Conservation (phyloP, 495 filamentous ascomycete species). For the Stereocaulon alpinum region DNA sequence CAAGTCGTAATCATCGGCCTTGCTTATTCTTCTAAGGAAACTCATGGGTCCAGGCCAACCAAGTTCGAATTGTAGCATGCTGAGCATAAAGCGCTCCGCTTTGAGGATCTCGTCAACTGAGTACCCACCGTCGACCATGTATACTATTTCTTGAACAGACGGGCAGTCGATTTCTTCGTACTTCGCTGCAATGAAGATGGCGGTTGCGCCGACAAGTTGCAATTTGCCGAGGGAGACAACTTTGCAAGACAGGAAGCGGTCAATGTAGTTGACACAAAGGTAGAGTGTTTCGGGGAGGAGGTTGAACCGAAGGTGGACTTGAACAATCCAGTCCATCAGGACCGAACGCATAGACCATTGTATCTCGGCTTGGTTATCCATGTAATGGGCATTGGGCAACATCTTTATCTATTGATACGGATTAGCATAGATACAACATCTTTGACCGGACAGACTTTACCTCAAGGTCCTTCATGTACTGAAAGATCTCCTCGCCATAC, state of each 20-base stretch:
- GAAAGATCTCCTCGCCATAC: slow-evolving; percentile 91
- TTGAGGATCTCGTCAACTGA: slow-evolving; percentile 85
- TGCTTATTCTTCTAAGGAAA: slow-evolving; percentile 92
- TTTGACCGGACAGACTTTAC: slow-evolving; percentile 37
- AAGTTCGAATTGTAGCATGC: slow-evolving; percentile 85
- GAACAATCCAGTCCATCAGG: slow-evolving; percentile 95
- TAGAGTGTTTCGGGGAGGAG: slow-evolving; percentile 92
- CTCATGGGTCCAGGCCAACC: slow-evolving; percentile 98
- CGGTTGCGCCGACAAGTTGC: slow-evolving; percentile 91
- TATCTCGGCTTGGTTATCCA: slow-evolving; percentile 94
- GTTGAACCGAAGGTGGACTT: slow-evolving; percentile 85
- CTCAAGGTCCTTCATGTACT: slow-evolving; percentile 82
- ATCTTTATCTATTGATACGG: slow-evolving; percentile 50
- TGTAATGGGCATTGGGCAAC: slow-evolving; percentile 82
- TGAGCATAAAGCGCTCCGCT: slow-evolving; percentile 96
- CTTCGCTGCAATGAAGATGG: slow-evolving; percentile 92
- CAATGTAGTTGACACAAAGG: slow-evolving; percentile 88
- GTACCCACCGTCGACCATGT: slow-evolving; percentile 95
- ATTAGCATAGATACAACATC: slow-evolving; percentile 19
- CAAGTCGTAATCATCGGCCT: slow-evolving; percentile 94
- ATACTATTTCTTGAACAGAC: slow-evolving; percentile 88
- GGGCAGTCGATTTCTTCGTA: slow-evolving; percentile 98
- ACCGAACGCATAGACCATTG: slow-evolving; percentile 98
- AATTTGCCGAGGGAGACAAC: slow-evolving; percentile 89
- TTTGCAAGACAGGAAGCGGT: slow-evolving; percentile 91